phyloP scores from a whole-genome alignment of 768 basidiomycete species.

The Psilocybe cubensis region DNA sequence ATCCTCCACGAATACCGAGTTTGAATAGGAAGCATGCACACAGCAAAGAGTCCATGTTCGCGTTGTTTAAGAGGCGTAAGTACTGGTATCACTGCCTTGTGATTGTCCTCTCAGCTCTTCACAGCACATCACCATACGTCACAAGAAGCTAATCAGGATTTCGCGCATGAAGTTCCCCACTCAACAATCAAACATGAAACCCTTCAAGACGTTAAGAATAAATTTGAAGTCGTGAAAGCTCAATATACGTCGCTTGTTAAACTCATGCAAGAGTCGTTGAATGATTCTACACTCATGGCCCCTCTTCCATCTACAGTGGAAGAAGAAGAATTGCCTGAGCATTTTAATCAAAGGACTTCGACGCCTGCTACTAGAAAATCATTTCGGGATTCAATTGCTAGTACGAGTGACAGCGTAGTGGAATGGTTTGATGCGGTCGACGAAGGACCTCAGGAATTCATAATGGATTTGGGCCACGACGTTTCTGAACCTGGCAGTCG shows the following conservation, averaged over 20 bases:
- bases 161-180: constrained; percentile 16
- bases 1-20: constrained; percentile 37
- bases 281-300: constrained; percentile 34
- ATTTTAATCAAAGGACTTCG: constrained; percentile 5
- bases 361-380: constrained; percentile 36
- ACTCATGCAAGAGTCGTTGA: constrained; percentile 37
- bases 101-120: neutral
- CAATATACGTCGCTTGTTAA: constrained; percentile 59
- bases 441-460: constrained; percentile 72
- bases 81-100: constrained; percentile 5
- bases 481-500: constrained; percentile 41
- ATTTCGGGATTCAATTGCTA: constrained; percentile 50
- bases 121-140: constrained; percentile 18
- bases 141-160: constrained; percentile 6
- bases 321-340: constrained; percentile 32
- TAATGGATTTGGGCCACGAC: constrained; percentile 50
- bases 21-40: constrained; percentile 56
- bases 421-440: constrained; percentile 85
- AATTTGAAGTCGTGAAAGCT: constrained; percentile 57
- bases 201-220: constrained; percentile 48
- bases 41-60: constrained; percentile 52
- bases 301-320: constrained; percentile 54
- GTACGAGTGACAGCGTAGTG: constrained; percentile 53
- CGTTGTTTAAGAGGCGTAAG: constrained; percentile 66
- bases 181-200: constrained; percentile 14